Base-by-base conservation (phyloP, 495 filamentous ascomycete genomes). In the Hypoxylon rickii region DNA sequence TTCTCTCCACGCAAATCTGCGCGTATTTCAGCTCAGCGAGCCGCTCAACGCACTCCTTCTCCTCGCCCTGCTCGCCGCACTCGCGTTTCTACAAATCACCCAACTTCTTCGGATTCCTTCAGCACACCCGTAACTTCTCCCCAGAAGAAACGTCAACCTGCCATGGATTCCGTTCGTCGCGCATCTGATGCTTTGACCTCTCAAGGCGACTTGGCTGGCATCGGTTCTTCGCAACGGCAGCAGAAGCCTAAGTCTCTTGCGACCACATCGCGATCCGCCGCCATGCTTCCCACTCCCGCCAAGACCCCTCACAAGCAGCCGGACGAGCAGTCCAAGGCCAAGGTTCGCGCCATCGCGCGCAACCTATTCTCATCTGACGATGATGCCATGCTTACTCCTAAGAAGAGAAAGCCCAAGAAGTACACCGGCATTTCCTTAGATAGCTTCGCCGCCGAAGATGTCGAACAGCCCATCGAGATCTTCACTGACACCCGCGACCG, bases 401-500 rank as follows among this genome's bases (percentile, higher is more conserved):
- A 77, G 43, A 83, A 82, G 69, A 80, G 82, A 54, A 82, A 77
- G 56, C 73, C 69, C 10, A 71, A 73, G 62, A 84, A 85, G 68
- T 74, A 82, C 48, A 77, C 73, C n/a, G 82, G 82, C 13, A 83
- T 85, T 37, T 82, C 84, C 0, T 67, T 96, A n/a, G 86, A 88
- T 43, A 86, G 86, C 68, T 86, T 87, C 64, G 76, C 70, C 22
- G 84, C 82, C 16, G 81, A 86, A 16, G 75, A 80, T 3, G 62
- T 68, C 8, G 75, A 73, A n/a, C 72, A 77, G 33, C 67, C 80
- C 8, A 90, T 97, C 55, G 72, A 83, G 60, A 96, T 98, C 46
- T 96, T 84, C 67, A 97, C 92, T 7, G 94, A 98, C 64, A 88
- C 89, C 2, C 87, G 88, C 65, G 92, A 95, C 64, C 86, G 89